These are phyloP conservation scores for Cytospora leucostoma DNA, from an alignment of 2,329 filamentous ascomycete species.

Conservation along the genomic window DNA sequence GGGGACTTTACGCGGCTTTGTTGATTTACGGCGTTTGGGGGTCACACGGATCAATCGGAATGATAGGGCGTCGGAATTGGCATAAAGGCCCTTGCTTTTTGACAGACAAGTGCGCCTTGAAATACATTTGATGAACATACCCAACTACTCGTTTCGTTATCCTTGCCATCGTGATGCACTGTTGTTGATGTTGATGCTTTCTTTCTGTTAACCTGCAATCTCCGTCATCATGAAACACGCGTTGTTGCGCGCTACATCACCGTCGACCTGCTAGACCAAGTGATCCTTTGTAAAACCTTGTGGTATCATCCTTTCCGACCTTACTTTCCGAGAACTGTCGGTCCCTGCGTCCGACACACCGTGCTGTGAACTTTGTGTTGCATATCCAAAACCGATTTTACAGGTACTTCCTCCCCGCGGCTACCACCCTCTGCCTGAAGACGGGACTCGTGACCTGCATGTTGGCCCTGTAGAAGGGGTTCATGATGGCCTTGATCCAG, in stretches of 20 bases:
- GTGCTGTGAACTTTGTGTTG: constrained; percentile 31
- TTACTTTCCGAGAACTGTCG: background rate
- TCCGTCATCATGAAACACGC: background rate
- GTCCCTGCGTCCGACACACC: background rate
- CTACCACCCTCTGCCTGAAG: constrained; percentile 78
- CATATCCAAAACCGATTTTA: constrained; percentile 39
- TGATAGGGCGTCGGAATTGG: constrained; percentile 30
- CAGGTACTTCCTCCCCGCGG: constrained; percentile 90
- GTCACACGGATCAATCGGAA: constrained; percentile 30
- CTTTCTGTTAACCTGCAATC: background rate
- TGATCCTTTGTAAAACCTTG: background rate
- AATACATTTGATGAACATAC: constrained; percentile 31
- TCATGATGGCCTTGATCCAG: constrained; percentile 97
- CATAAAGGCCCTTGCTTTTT: constrained; percentile 27
- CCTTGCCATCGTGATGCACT: background rate
- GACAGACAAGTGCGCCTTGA: constrained; percentile 23
- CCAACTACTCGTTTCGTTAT: background rate
- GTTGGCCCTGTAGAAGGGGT: constrained; percentile 86
- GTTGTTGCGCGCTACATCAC: background rate
- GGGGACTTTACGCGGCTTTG: constrained; percentile 19
- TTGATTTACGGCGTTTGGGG: constrained; percentile 34
- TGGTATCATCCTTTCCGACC: background rate
- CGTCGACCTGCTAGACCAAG: background rate
- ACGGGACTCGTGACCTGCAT: constrained; percentile 84
- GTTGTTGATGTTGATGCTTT: background rate